Percentiles rank a stretch among this genome's conserved stretches.
phyloP scores from a whole-genome alignment of 495 filamentous ascomycete species.

The Neurospora hispaniola region DNA sequence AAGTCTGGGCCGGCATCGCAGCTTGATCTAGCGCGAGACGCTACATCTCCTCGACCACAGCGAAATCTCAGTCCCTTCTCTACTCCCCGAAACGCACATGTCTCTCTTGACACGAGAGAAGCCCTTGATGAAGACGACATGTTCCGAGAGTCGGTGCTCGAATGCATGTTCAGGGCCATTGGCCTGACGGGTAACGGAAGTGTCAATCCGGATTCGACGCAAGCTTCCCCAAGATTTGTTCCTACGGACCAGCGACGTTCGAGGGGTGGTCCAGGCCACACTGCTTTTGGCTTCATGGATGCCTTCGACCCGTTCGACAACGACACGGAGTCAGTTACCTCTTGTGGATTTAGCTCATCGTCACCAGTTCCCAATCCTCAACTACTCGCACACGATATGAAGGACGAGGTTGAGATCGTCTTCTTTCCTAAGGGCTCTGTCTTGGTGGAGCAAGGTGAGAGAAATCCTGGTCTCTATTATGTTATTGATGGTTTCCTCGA shows the following conservation, averaged over 20 bases:
- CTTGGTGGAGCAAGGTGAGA: slow-evolving; percentile 92
- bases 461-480: slow-evolving; percentile 93
- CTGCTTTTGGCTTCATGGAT: slow-evolving; percentile 93
- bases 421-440: slow-evolving; percentile 92
- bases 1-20: slow-evolving; percentile 3
- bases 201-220: slow-evolving; percentile 61
- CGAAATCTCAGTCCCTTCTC: slow-evolving; percentile 47
- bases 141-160: slow-evolving; percentile 82
- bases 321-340: slow-evolving; percentile 77
- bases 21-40: slow-evolving; percentile 12
- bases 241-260: slow-evolving; percentile 78
- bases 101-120: slow-evolving; percentile 55
- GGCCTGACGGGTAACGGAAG: slow-evolving; percentile 60
- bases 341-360: slow-evolving; percentile 37
- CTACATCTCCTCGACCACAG: slow-evolving; percentile 48
- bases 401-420: slow-evolving; percentile 92
- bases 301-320: slow-evolving; percentile 74
- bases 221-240: slow-evolving; percentile 73
- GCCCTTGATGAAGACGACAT: slow-evolving; percentile 73
- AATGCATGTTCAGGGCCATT: slow-evolving; percentile 93
- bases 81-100: slow-evolving; percentile 41
- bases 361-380: slow-evolving; percentile 32
- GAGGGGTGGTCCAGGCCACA: slow-evolving; percentile 67
- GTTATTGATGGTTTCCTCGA: slow-evolving; percentile 96
- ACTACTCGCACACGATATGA: slow-evolving; percentile 59